Base-by-base conservation (phyloP, 768 basidiomycete species). In the Boletus huronensis region DNA sequence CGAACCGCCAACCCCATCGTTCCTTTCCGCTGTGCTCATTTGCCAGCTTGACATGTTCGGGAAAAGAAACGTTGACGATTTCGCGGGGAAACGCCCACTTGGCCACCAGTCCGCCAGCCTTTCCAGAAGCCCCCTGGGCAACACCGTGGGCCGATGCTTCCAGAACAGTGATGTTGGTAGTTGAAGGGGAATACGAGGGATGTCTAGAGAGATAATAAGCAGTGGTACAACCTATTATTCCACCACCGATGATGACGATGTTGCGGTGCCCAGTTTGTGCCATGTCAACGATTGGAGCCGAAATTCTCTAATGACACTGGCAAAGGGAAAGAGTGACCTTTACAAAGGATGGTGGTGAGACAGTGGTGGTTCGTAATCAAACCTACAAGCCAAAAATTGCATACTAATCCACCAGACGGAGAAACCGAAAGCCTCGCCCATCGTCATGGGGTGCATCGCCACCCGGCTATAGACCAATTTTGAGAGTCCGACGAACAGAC, bases 81-180 rank as follows among this genome's bases (percentile, higher is more conserved):
- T 84, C 82, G 47, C 79, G 80, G 0, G 85, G 85, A 62, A 86
- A 87, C 47, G 91, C 93, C 92, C 93, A 86, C 70, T 85, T 82
- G 0, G 93, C 91, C 19, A 95, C 79, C 13, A 96, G 80, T 0
- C 90, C 90, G 5, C 90, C 91, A 0, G 90, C 88, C 66, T 93
- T 93, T 17, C 90, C 90, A 0, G 85, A 88, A 0, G 89, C 87
- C 0, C 88, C 92, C 56, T 89, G 87, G 0, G 90, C 92, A 19
- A 83, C 77, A 6, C 82, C 83, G 43, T 78, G 64, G 6, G 66
- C 73, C 0, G 87, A 90, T 50, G 90, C 87, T 60, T 94, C 84
- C 50, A 96, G 69, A 8, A 92, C 73, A 16, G 83, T 87, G 40
- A 89, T 72, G 26, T 68, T 75, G 11, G 75, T 73, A 5, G 65